Evolutionary conservation across 164 flowering plant genomes (phyloP), one percentile per base, ranked within the genome.

Genomic region (Vitis rupestris): DNA sequence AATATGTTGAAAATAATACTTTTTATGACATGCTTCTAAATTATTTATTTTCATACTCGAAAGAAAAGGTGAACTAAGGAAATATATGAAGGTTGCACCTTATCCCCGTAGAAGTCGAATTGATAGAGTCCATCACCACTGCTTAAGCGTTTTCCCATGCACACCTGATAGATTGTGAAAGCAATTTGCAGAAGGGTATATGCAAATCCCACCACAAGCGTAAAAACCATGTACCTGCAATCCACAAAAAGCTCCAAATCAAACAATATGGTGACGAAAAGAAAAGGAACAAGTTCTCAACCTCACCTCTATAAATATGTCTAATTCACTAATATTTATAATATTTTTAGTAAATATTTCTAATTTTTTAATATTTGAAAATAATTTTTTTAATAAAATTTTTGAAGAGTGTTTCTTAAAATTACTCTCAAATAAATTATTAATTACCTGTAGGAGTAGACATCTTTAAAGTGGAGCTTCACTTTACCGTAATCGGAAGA

Each of bases 51-150:
- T 23, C 2, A 23, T 23, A 23, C 27, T 23, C 27, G 27, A 23
- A 23, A 23, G 27, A 23, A 23, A 23, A 23, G 27, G 27, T 23
- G 27, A 0, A 23, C 27, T 1, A 23, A 23, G 27, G 27, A 55
- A 3, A 17, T 9, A 55, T 17, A 55, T 55, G 16, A 29, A 52
- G 27, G 17, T 61, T 50, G 27, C 48, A 79, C 79, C 71, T 65
- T 69, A 60, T 76, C 79, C 3, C 75, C 82, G 10, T 66, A 76
- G 68, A 79, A 79, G 56, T 76, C 65, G 47, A 79, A 27, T 2
- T 50, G 2, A 12, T 64, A 17, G 9, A 10, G 8, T 2, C 62
- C 70, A 15, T 69, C 55, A 9, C 59, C 17, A 1, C 65, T 50
- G 8, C n/a, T 54, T 12, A 67, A 19, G 5, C 27, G 60, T 16